Evolutionary conservation across 2,329 filamentous ascomycete species (phyloP), one percentile per base, ranked within the genome.

Genomic region (Aureobasidium sp.): DNA sequence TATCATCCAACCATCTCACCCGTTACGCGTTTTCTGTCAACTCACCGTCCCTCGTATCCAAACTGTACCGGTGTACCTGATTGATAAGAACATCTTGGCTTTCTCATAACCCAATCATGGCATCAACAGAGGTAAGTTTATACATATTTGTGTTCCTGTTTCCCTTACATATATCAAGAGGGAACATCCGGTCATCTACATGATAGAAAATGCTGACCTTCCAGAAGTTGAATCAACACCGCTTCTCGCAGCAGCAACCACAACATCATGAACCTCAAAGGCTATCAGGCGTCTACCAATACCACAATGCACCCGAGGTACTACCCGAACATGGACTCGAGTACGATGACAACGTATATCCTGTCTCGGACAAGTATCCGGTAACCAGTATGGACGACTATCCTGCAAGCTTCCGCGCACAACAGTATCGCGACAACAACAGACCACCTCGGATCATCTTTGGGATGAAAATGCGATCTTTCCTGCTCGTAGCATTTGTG

Each of bases 281-380:
- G 5, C 42, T 73, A n/a, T 73, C 71, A 36, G 69, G 70, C 45
- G 63, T 73, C 29, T 74, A 74, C 64, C 71, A 74, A 67, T 74
- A 73, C 64, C 72, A 74, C 70, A 73, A 73, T 63, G 72, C 72
- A 14, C 72, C 72, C 32, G 72, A 74, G 64, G 71, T 74, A 55
- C 70, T 72, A n/a, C 72, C 72, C 9, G 72, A 71, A 30, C 70
- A 73, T 61, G 72, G 72, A 61, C 66, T 74, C 50, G 72, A 74
- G 62, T 74, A 73, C 69, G 72, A 74, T 60, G 72, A 73, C 66
- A 70, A 66, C 39, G 64, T 68, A 37, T 72, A 73, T 57, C 68
- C 72, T 11, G 66, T 65, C 36, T 74, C 72, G 32, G 72, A 74
- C 68, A 74, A 74, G 61, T 73, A 71, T 48, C 72, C 72, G 5